Conservation (phyloP, 805 yeast species). For the Yarrowia yakushimensis region DNA sequence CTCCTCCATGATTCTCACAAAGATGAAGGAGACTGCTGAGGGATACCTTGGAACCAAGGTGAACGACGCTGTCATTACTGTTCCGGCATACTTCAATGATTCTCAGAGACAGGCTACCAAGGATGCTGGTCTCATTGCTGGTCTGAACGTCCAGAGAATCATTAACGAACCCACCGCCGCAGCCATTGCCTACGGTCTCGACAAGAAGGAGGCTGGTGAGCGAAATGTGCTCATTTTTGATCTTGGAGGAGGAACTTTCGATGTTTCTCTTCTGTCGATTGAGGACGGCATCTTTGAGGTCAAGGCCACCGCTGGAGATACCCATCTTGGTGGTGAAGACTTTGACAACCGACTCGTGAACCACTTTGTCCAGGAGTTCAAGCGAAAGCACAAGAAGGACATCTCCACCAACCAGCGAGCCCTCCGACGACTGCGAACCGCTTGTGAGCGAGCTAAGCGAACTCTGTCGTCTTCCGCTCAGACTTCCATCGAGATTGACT, state of each 20-base stretch:
- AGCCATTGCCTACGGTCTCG: slow-evolving; percentile 96
- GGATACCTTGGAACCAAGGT: neutral
- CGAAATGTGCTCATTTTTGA: slow-evolving; percentile 78
- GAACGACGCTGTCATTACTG: neutral
- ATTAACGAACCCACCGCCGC: slow-evolving; percentile 98
- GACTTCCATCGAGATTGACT: neutral
- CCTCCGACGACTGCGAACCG: slow-evolving; percentile 95
- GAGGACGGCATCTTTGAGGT: slow-evolving; percentile 97
- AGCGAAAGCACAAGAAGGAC: slow-evolving; percentile 97
- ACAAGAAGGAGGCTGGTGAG: slow-evolving; percentile 62
- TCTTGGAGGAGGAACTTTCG: slow-evolving; percentile 56
- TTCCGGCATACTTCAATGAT: neutral
- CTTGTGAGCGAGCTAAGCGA: slow-evolving; percentile 91
- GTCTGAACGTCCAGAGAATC: slow-evolving; percentile 57
- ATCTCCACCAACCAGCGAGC: slow-evolving; percentile 92
- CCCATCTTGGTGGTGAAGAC: slow-evolving; percentile 52
- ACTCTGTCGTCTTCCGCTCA: neutral
- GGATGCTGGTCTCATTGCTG: neutral
- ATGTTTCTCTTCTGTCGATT: slow-evolving; percentile 87
- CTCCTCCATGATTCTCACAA: neutral
- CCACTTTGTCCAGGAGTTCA: slow-evolving; percentile 91
- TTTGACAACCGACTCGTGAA: slow-evolving; percentile 64
- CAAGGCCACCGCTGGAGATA: slow-evolving; percentile 89
- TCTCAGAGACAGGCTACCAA: neutral
- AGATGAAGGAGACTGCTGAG: neutral